Evolutionary conservation across 495 filamentous ascomycete genomes (phyloP).

Genomic region (Paragyromitra xinjiangensis): DNA sequence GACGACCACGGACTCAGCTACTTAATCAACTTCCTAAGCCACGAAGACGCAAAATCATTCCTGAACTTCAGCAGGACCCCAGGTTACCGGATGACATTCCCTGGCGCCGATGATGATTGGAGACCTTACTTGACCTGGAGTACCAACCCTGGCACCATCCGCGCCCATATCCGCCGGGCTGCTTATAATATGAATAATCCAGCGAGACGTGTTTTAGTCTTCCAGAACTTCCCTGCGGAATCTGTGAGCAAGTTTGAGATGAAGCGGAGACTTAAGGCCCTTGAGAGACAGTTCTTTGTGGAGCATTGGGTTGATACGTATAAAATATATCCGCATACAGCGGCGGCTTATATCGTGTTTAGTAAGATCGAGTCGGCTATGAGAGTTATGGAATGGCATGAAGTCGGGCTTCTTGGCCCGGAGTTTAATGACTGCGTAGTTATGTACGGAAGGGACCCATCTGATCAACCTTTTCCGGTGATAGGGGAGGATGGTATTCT

Average conservation of each 20-base stretch:
- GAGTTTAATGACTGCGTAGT: constrained; percentile 13
- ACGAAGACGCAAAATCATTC: neutral
- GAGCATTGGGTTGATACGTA: constrained; percentile 16
- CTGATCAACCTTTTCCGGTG: constrained; percentile 21
- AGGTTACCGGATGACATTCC: constrained; percentile 11
- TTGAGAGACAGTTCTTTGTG: constrained; percentile 14
- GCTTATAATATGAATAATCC: neutral
- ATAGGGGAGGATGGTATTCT: neutral
- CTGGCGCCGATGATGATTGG: constrained; percentile 4
- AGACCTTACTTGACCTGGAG: constrained; percentile 34
- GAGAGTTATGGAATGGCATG: constrained; percentile 30
- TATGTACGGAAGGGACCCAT: constrained; percentile 29
- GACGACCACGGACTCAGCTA: constrained; percentile 14
- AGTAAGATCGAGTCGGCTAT: constrained; percentile 20
- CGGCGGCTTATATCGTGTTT: constrained; percentile 17
- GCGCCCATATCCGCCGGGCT: neutral
- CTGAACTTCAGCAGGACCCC: neutral
- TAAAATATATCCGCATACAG: neutral
- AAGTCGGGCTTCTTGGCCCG: constrained; percentile 7
- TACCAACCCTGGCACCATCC: constrained; percentile 10
- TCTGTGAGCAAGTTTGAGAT: constrained; percentile 9
- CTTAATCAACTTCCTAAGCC: constrained; percentile 33
- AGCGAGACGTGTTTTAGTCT: constrained; percentile 17
- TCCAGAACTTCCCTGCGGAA: neutral
- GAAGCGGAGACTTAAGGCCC: neutral